Percentiles rank a stretch among this genome's conserved stretches.
These are phyloP conservation scores for Phytophthora macrochlamydospora DNA, from an alignment of 352 stramenopile species.

Conservation along the genomic window DNA sequence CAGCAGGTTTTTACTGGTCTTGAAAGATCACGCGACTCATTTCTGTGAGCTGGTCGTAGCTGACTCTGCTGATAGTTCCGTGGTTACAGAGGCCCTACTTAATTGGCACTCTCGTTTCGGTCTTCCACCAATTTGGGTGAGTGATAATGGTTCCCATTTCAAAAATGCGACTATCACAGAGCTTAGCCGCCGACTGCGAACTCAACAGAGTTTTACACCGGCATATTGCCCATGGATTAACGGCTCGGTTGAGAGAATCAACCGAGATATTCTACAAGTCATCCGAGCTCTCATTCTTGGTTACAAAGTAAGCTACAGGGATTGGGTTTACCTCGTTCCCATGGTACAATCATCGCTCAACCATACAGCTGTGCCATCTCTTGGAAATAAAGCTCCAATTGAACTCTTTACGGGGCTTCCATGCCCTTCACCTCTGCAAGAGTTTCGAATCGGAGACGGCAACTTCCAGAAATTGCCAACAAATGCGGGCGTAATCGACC, in stretches of 20 bases:
- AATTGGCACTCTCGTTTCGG: constrained; percentile 27
- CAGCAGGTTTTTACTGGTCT: constrained; percentile 25
- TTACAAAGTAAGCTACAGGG: constrained; percentile 18
- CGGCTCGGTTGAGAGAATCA: constrained; percentile 31
- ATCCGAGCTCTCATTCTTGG: constrained; percentile 16
- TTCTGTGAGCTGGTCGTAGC: constrained; percentile 23
- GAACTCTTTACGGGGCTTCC: constrained; percentile 29
- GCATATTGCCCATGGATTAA: constrained; percentile 40
- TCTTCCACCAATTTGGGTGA: constrained; percentile 20
- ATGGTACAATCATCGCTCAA: constrained; percentile 37
- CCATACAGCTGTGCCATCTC: constrained; percentile 26
- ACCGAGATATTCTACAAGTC: constrained; percentile 34
- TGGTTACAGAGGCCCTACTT: constrained; percentile 20
- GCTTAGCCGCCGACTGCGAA: constrained; percentile 16
- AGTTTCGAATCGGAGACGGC: constrained; percentile 6
- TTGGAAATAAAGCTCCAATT: constrained; percentile 17
- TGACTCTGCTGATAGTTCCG: constrained; percentile 7
- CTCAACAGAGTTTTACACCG: constrained; percentile 23
- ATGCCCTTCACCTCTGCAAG: constrained; percentile 2
- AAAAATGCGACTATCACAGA: constrained; percentile 31
- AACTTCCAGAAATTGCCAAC: background rate
- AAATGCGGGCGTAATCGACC: background rate
- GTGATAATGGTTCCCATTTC: constrained; percentile 27
- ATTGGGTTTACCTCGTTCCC: constrained; percentile 31
- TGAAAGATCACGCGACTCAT: constrained; percentile 34